phyloP scores from a whole-genome alignment of 2,329 filamentous ascomycete genomes.

The Sarocladiaceae sp. region DNA sequence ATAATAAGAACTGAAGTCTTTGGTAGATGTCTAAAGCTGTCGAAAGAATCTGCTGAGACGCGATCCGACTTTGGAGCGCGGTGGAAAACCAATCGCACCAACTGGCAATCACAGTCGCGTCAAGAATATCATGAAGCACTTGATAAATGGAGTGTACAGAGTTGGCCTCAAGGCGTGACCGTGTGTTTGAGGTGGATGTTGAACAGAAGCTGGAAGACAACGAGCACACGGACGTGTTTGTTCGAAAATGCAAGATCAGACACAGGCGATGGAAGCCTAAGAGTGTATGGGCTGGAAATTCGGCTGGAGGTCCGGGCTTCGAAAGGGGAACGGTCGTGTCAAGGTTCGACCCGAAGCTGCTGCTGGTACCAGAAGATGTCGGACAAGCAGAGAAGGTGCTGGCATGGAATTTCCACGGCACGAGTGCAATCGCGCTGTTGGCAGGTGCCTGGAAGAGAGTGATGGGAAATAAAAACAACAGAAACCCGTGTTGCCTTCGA shows the following conservation, averaged over 20 bases:
- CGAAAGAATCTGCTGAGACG: not conserved
- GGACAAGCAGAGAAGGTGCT: not conserved
- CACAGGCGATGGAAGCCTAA: not conserved
- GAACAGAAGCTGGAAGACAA: conserved; percentile 1
- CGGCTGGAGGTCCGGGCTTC: conserved; percentile 3
- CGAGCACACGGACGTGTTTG: not conserved
- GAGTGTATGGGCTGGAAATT: conserved; percentile 4
- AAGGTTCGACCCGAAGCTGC: conserved; percentile 5
- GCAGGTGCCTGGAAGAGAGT: not conserved
- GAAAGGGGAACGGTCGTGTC: not conserved
- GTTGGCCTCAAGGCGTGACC: too few species aligned
- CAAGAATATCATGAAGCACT: conserved; percentile 6
- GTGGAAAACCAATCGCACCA: not conserved
- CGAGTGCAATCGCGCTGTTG: not conserved
- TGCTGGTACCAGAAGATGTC: not conserved
- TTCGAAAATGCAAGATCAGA: not conserved
- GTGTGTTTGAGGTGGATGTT: not conserved
- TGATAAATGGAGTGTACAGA: conserved; percentile 4
- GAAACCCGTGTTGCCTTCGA: not conserved
- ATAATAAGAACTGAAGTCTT: not conserved
- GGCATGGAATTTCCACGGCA: not conserved
- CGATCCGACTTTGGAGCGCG: not conserved
- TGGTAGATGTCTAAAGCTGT: not conserved
- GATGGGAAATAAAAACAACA: not conserved
- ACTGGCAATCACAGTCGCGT: conserved; percentile 1